Base-by-base conservation (phyloP, 352 stramenopile species). In the Pythium chondricola region DNA sequence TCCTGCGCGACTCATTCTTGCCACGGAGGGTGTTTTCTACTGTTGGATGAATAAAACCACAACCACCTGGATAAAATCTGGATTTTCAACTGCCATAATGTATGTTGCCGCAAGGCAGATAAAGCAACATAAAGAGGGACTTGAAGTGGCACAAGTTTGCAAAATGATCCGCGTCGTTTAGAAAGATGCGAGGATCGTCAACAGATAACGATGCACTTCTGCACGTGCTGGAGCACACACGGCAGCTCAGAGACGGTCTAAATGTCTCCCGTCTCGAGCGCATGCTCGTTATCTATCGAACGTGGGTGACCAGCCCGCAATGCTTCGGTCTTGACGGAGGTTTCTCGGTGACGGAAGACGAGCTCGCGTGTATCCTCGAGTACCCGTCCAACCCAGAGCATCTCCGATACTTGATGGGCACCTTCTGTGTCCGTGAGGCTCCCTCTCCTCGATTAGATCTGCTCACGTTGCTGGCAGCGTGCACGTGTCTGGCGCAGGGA, bases 311-410 rank as follows among this genome's bases (percentile, higher is more conserved):
- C 22, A 51, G 45, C 25, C 20, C 40, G 4, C 18, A 67, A 39
- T 54, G 65, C 16, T 60, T 66, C 18, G 67, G 74, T 24, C 54
- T 81, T 17, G 72, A 83, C n/a, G 76, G 65, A 32, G 70, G 79
- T 26, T 76, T 83, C 51, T 65, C 71, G 44, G 62, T 87, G 55
- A 74, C 79, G 2, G 58, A 52, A 18, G 69, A 79, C 50, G 76
- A 88, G 55, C 62, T 88, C 36, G 70, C 74, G 48, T 81, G 65
- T 41, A 62, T 84, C 26, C 48, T 90, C 16, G 74, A 85, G 55
- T 79, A 71, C 29, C 70, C 71, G 13, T 33, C 48, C 14, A 36
- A 57, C 17, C 39, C 56, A 13, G 27, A 48, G 11, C 58, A 58
- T 35, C 50, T 85, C 25, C 61, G 62, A 20, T 84, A 82, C 54